Conservation (phyloP, 306 rosid genomes). For the Lithocarpus polystachyus region DNA sequence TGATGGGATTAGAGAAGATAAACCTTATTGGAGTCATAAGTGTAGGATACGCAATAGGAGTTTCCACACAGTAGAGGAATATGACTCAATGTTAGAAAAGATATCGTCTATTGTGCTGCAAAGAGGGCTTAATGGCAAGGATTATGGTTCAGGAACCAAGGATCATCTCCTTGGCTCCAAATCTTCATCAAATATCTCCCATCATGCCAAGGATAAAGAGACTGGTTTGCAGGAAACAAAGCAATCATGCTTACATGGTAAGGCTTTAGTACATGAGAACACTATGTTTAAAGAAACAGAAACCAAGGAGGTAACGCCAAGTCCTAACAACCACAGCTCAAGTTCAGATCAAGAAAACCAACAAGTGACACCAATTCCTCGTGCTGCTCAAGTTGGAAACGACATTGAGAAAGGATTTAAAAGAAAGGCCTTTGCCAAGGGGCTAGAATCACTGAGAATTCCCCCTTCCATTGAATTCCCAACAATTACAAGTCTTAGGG, state of each 20-base stretch:
- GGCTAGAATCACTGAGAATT: constrained; percentile 40
- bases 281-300: not conserved
- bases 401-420: constrained; percentile 30
- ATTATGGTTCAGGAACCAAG: constrained; percentile 18
- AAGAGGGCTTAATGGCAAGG: constrained; percentile 17
- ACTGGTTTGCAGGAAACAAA: constrained; percentile 18
- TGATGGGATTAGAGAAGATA: constrained; percentile 20
- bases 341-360: constrained; percentile 12
- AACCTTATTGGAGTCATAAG: constrained; percentile 12
- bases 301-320: constrained; percentile 1
- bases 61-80: constrained; percentile 54
- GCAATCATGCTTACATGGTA: constrained; percentile 8
- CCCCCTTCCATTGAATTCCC: constrained; percentile 34
- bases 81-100: constrained; percentile 29
- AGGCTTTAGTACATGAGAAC: constrained; percentile 3
- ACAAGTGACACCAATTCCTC: constrained; percentile 17
- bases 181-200: not conserved
- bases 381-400: not conserved
- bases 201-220: constrained; percentile 18
- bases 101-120: constrained; percentile 13
- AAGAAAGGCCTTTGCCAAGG: constrained; percentile 40
- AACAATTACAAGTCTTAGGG: constrained; percentile 38
- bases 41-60: constrained; percentile 23
- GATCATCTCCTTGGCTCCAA: constrained; percentile 11
- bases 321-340: constrained; percentile 9